Percentiles rank a stretch among this genome's conserved stretches.
Conservation (phyloP, 2,329 filamentous ascomycete species). For the Fusarium tjaetaba region DNA sequence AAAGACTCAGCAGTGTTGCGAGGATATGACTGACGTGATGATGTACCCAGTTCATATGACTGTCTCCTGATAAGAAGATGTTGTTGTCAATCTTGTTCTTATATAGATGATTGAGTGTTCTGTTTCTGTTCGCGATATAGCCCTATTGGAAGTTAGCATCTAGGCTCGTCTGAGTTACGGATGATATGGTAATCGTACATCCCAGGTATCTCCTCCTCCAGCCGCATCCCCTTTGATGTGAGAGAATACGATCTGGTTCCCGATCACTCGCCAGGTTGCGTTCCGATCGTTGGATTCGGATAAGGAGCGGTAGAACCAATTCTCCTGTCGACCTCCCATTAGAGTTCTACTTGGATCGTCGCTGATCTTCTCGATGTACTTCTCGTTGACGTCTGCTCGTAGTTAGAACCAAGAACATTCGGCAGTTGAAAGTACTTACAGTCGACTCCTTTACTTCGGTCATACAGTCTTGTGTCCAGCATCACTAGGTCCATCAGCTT, state of each 20-base stretch:
- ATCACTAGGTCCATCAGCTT: constrained; percentile 3
- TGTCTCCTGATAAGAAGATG: not conserved
- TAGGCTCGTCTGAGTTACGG: rapidly evolving
- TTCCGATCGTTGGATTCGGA: not conserved
- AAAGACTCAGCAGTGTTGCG: not conserved
- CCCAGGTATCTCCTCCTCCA: not conserved
- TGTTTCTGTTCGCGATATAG: not conserved
- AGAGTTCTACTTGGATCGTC: not conserved
- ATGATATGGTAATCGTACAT: not conserved
- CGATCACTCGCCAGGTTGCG: not conserved
- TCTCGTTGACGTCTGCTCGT: not conserved
- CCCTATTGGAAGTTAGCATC: not conserved
- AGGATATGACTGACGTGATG: rapidly evolving
- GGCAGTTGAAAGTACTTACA: not conserved
- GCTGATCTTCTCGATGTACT: not conserved
- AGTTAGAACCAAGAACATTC: rapidly evolving
- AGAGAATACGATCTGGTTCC: not conserved
- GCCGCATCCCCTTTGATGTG: not conserved
- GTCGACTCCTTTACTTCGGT: not conserved
- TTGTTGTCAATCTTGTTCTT: not conserved
- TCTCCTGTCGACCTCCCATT: not conserved
- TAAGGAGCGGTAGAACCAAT: constrained; percentile 3
- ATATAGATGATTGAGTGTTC: not conserved
- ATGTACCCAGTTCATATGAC: constrained; percentile 1
- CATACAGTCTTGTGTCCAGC: not conserved